phyloP scores from a whole-genome alignment of 73 alveolate species.

The Tetrahymena elliotti region DNA sequence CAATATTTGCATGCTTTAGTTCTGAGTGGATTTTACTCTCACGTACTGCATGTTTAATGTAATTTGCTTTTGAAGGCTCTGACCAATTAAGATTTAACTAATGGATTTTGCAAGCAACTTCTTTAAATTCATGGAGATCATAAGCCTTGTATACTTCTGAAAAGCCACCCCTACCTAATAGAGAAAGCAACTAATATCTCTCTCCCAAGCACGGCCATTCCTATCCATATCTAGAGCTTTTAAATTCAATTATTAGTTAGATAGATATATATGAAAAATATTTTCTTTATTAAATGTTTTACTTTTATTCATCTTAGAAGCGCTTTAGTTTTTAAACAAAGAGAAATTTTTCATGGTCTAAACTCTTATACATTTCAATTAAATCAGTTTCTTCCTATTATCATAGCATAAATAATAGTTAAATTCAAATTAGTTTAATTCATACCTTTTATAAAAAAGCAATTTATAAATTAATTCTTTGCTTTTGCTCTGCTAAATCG shows the following conservation, averaged over 20 bases:
- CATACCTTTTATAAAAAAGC: neutral
- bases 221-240: constrained; percentile 57
- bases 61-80: constrained; percentile 84
- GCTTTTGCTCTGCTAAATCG: neutral
- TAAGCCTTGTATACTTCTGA: constrained; percentile 96
- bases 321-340: constrained; percentile 34
- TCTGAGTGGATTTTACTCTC: constrained; percentile 92
- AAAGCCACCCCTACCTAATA: constrained; percentile 97
- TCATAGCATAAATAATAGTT: neutral
- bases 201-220: constrained; percentile 69
- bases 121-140: constrained; percentile 83
- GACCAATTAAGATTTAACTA: constrained; percentile 88
- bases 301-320: constrained; percentile 72
- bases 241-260: constrained; percentile 29
- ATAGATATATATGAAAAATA: no score
- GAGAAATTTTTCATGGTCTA: constrained; percentile 33
- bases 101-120: constrained; percentile 93
- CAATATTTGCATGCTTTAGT: constrained; percentile 82
- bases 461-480: constrained; percentile 11
- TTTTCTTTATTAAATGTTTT: no score
- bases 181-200: constrained; percentile 71
- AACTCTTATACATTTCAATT: neutral
- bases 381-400: constrained; percentile 48
- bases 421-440: neutral
- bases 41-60: constrained; percentile 95